These are phyloP conservation scores for Cystofilobasidium bisporidii DNA, from an alignment of 768 basidiomycete species.

Conservation along the genomic window DNA sequence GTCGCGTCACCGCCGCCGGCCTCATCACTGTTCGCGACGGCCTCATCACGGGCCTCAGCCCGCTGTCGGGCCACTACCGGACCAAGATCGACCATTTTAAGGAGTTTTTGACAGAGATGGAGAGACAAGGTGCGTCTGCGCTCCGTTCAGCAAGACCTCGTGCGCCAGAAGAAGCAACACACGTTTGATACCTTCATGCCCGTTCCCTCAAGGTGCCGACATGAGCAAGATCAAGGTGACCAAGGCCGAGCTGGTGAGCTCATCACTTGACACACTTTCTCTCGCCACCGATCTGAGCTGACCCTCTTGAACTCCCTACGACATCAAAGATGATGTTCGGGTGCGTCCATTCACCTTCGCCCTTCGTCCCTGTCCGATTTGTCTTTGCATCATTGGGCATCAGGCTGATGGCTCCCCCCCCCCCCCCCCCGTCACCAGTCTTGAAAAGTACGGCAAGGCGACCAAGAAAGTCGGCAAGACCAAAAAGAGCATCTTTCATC, in stretches of 20 bases:
- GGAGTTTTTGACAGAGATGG: not conserved
- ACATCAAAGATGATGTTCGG: slow-evolving; percentile 12
- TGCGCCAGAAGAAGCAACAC: not conserved
- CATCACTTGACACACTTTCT: not conserved
- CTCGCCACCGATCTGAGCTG: not conserved
- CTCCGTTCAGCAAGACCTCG: not conserved
- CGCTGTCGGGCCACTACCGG: slow-evolving; percentile 60
- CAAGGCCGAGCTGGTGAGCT: slow-evolving; percentile 46
- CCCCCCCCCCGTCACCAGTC: not conserved
- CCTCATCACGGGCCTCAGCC: slow-evolving; percentile 52
- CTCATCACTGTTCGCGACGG: slow-evolving; percentile 58
- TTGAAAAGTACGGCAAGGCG: slow-evolving; percentile 22
- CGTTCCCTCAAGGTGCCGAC: slow-evolving; percentile 46
- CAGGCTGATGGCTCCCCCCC: too few relatives aligned
- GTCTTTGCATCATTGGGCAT: too few relatives aligned
- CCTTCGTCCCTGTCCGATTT: too few relatives aligned
- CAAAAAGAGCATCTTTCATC: slow-evolving; percentile 14
- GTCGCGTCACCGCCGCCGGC: slow-evolving; percentile 57
- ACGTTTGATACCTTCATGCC: slow-evolving; percentile 35
- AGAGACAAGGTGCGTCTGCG: not conserved
- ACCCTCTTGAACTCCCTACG: not conserved
- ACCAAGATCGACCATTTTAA: slow-evolving; percentile 45
- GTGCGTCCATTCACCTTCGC: too few relatives aligned
- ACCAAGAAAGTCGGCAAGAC: slow-evolving; percentile 5
- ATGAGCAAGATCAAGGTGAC: slow-evolving; percentile 53